Evolutionary conservation across 2,329 filamentous ascomycete species (phyloP).

Genomic region (Cytospora schulzeri): DNA sequence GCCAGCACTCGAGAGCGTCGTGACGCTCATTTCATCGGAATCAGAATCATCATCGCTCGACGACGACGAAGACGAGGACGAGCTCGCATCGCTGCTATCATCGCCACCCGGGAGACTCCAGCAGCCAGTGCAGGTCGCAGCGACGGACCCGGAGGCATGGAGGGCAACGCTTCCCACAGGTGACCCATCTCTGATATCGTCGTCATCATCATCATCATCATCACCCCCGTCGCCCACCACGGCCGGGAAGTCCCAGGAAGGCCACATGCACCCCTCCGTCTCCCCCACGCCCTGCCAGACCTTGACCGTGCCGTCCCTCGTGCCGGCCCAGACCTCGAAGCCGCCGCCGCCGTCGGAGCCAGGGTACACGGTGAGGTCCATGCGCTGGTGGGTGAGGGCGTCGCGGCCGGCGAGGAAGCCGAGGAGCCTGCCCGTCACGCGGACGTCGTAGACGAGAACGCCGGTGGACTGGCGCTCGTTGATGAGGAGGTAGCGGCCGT

Average conservation of each 20-base stretch:
- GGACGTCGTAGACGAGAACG: slow-evolving; percentile 64
- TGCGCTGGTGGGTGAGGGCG: slow-evolving; percentile 56
- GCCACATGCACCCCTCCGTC: slow-evolving; percentile 45
- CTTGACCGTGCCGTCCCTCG: slow-evolving; percentile 54
- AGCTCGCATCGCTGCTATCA: slow-evolving; percentile 16
- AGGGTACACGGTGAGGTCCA: slow-evolving; percentile 58
- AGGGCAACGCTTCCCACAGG: slow-evolving; percentile 54
- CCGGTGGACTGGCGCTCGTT: slow-evolving; percentile 60
- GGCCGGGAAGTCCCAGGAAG: slow-evolving; percentile 54
- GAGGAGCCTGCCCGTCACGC: slow-evolving; percentile 59
- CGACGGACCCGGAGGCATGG: slow-evolving; percentile 57
- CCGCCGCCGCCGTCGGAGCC: slow-evolving; percentile 40
- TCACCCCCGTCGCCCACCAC: background rate
- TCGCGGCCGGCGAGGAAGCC: slow-evolving; percentile 54
- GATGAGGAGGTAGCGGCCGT: slow-evolving; percentile 63
- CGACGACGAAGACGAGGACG: slow-evolving; percentile 1
- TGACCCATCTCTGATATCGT: slow-evolving; percentile 31
- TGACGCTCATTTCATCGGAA: slow-evolving; percentile 1
- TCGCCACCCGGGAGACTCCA: slow-evolving; percentile 44
- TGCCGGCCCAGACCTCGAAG: slow-evolving; percentile 66
- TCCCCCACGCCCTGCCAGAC: slow-evolving; percentile 62
- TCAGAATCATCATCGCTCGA: slow-evolving; percentile 14
- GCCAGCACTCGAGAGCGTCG: background rate
- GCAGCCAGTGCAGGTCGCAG: slow-evolving; percentile 58
- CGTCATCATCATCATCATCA: slow-evolving; percentile 31